Conservation (phyloP, 2,329 filamentous ascomycete species). For the Lomentospora prolificans region DNA sequence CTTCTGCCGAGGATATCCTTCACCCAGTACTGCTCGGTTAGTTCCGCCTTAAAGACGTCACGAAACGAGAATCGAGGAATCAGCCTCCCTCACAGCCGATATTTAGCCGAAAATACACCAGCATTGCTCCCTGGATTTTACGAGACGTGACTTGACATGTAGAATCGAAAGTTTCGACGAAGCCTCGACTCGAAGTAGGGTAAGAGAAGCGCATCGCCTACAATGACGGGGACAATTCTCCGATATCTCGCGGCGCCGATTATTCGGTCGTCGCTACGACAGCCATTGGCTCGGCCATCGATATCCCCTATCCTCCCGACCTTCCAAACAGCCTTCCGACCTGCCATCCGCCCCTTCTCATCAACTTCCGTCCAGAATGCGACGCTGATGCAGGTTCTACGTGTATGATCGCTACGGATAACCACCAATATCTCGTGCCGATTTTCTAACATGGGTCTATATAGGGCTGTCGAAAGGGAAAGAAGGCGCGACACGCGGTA, state of each 20-base stretch:
- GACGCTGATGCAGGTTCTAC: constrained; percentile 65
- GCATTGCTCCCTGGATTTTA: not conserved
- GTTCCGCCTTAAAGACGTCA: not conserved
- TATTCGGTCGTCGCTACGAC: constrained; percentile 11
- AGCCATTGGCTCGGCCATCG: constrained; percentile 20
- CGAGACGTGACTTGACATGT: not conserved
- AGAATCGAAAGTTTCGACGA: not conserved
- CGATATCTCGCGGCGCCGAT: constrained; percentile 8
- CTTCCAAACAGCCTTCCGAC: constrained; percentile 13
- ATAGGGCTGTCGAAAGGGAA: constrained; percentile 65
- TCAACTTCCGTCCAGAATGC: constrained; percentile 46
- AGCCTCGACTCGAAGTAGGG: not conserved
- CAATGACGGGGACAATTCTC: constrained; percentile 10
- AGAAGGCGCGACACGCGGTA: constrained; percentile 73
- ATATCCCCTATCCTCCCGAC: constrained; percentile 21
- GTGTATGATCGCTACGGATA: constrained; percentile 24
- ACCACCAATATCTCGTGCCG: not conserved
- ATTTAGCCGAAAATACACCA: not conserved
- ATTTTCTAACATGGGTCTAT: constrained; percentile 10
- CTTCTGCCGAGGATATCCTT: constrained; percentile 18
- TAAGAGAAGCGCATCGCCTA: not conserved
- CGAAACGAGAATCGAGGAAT: not conserved
- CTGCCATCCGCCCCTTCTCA: constrained; percentile 39
- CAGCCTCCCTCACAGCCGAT: not conserved
- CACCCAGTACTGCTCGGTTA: constrained; percentile 6